Evolutionary conservation across 2,329 filamentous ascomycete genomes (phyloP).

Genomic region (Orbilia ellipsospora): DNA sequence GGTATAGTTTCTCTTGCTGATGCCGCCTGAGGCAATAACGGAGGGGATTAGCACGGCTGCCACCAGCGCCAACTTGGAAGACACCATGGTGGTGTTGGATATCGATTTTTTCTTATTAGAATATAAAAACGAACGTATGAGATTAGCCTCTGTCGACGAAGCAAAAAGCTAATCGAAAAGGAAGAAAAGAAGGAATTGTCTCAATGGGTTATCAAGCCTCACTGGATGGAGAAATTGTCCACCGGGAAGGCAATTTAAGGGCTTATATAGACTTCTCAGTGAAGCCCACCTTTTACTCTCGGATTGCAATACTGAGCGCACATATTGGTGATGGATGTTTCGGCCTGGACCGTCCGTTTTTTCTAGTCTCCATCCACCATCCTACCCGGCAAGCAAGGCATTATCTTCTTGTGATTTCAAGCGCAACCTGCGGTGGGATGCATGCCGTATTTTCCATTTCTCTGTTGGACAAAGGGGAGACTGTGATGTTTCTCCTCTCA

Average conservation of each 20-base stretch:
- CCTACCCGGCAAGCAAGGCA: too few relatives aligned
- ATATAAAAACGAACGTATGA: conserved; percentile 15
- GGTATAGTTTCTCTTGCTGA: conserved; percentile 43
- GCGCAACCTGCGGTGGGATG: neutral
- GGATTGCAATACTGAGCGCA: conserved; percentile 3
- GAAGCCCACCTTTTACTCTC: conserved; percentile 2
- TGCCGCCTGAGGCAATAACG: conserved; percentile 23
- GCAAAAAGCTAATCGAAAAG: conserved; percentile 12
- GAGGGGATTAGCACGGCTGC: conserved; percentile 36
- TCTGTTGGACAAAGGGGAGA: conserved; percentile 13
- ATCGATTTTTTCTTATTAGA: conserved; percentile 14
- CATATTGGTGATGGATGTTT: neutral
- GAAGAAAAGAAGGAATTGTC: conserved; percentile 28
- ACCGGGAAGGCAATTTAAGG: conserved; percentile 17
- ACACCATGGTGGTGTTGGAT: conserved; percentile 26
- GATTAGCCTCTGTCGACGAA: neutral
- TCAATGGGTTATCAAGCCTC: conserved; percentile 37
- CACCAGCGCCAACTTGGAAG: conserved; percentile 29
- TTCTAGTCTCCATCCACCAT: too few relatives aligned
- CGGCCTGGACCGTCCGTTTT: conserved; percentile 21
- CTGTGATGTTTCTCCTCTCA: conserved; percentile 31
- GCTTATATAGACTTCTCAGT: conserved; percentile 50
- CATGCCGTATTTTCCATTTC: conserved; percentile 11
- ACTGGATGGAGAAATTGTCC: conserved; percentile 21
- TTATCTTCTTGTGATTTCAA: conserved; percentile 34